Evolutionary conservation across 305 asterid species (phyloP).

Genomic region (Stenogyne calaminthoides): DNA sequence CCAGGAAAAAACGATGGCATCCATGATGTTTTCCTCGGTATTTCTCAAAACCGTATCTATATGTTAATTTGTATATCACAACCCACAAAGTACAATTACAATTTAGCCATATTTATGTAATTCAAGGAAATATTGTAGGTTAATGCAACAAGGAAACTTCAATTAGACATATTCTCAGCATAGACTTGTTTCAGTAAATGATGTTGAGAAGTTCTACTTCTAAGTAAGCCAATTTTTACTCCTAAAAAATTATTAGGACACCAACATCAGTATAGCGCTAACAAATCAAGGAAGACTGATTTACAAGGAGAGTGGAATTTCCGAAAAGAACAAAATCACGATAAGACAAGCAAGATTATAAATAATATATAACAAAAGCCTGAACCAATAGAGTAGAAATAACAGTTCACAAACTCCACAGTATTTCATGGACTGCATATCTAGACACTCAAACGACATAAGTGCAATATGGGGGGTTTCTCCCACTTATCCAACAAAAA

Average conservation of each 20-base stretch:
- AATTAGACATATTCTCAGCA: background rate
- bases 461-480: background rate
- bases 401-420: slow-evolving; percentile 3
- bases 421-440: slow-evolving; percentile 12
- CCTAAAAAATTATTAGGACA: slow-evolving; percentile 8
- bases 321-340: background rate
- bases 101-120: background rate
- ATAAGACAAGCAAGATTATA: background rate
- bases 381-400: slow-evolving; percentile 16
- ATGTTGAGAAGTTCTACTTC: background rate
- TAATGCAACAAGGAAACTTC: slow-evolving; percentile 19
- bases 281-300: slow-evolving; percentile 13
- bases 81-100: background rate
- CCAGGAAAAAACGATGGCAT: background rate
- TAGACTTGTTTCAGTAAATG: background rate
- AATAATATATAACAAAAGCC: background rate
- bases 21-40: background rate
- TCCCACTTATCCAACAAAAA: background rate
- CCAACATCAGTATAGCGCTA: slow-evolving; percentile 10
- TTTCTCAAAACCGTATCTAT: background rate
- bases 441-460: slow-evolving; percentile 19
- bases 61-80: slow-evolving; percentile 6
- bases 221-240: slow-evolving; percentile 10
- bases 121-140: background rate
- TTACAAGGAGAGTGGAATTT: slow-evolving; percentile 2